A percentile compares a stretch with the other conserved stretches of the same genome.
These are phyloP conservation scores for Alternaria sp. DNA, from an alignment of 2,329 filamentous ascomycete genomes.

Conservation along the genomic window DNA sequence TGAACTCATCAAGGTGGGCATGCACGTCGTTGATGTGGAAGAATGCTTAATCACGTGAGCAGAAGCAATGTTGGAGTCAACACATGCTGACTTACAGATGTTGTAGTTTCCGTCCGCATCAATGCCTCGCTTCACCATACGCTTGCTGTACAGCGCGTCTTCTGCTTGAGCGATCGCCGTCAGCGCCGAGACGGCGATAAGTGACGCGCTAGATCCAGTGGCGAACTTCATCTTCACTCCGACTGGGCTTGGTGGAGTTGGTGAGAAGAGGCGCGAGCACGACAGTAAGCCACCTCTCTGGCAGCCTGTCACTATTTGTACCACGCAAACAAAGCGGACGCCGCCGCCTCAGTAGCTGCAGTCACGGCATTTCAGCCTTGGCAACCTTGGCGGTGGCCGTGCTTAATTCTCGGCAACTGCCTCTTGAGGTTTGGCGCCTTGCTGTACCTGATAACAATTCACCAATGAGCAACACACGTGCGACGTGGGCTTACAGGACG, in stretches of 20 bases:
- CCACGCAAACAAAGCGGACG: conserved; percentile 5
- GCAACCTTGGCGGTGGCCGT: conserved; percentile 27
- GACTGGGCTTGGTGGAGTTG: neutral
- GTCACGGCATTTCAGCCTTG: neutral
- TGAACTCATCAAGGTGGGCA: conserved; percentile 69
- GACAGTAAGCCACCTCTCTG: neutral
- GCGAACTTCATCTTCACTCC: conserved; percentile 31
- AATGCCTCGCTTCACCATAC: conserved; percentile 39
- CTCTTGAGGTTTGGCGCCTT: conserved; percentile 20
- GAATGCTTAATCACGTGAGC: conserved; percentile 53
- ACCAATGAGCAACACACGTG: conserved; percentile 41
- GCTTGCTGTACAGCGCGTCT: conserved; percentile 39
- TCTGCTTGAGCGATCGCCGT: conserved; percentile 25
- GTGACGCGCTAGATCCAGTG: conserved; percentile 13
- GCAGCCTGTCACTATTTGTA: conserved; percentile 20
- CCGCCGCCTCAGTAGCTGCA: conserved; percentile 10
- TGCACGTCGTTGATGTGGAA: conserved; percentile 75
- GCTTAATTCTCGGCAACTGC: conserved; percentile 36
- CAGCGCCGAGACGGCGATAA: conserved; percentile 32
- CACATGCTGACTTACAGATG: conserved; percentile 31
- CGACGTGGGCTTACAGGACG: conserved; percentile 9
- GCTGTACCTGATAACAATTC: conserved; percentile 30
- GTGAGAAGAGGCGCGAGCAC: conserved; percentile 3
- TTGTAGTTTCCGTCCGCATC: conserved; percentile 44
- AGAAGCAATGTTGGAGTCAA: neutral